These are phyloP conservation scores for Corymbia citriodora DNA, from an alignment of 441 rosid genomes.

Conservation along the genomic window DNA sequence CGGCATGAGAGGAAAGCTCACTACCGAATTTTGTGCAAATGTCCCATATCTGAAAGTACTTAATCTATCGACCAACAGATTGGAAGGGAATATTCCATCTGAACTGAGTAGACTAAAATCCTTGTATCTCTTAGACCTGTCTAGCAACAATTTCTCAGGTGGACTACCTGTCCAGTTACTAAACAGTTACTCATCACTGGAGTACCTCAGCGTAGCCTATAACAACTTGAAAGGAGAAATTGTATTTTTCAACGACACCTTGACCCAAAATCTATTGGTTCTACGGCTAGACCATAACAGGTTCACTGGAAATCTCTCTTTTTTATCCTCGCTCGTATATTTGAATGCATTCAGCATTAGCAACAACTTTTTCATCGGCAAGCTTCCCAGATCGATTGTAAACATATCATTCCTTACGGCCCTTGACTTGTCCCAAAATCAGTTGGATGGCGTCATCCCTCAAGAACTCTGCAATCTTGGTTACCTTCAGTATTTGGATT, in stretches of 20 bases:
- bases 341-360: fast-evolving
- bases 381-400: background rate
- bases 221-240: background rate
- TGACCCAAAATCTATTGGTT: fast-evolving
- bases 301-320: background rate
- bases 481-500: background rate
- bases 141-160: background rate
- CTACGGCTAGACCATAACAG: fast-evolving
- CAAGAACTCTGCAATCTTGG: background rate
- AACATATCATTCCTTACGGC: background rate
- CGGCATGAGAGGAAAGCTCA: background rate
- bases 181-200: fast-evolving
- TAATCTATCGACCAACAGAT: background rate
- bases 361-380: fast-evolving
- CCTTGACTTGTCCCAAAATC: background rate
- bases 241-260: fast-evolving
- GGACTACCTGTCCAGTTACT: background rate
- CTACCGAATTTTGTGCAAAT: background rate
- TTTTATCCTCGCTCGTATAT: fast-evolving
- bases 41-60: fast-evolving
- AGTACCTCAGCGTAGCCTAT: fast-evolving
- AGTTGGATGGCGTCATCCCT: background rate
- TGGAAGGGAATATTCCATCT: background rate
- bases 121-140: fast-evolving
- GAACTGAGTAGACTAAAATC: fast-evolving